A percentile compares a stretch with the other conserved stretches of the same genome.
Evolutionary conservation across 129 eudicot genomes (phyloP).

Genomic region (Artemisia annua): DNA sequence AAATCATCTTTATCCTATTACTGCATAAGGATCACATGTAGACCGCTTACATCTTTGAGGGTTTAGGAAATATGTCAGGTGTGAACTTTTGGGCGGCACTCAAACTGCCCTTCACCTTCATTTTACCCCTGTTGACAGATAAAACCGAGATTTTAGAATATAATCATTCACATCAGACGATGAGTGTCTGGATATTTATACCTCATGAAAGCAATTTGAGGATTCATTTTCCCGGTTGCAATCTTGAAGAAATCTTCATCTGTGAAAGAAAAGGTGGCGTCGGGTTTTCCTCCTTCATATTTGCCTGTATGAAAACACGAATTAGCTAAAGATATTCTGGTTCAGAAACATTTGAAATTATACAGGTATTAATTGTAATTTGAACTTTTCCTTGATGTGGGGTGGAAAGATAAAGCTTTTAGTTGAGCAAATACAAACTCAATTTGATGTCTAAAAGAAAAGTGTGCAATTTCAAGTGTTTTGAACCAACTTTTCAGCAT

Average conservation of each 20-base stretch:
- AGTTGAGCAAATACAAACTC: no score
- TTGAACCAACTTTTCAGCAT: no score
- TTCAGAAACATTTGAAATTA: background rate
- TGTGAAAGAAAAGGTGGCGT: constrained; percentile 86
- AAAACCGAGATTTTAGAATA: constrained; percentile 2
- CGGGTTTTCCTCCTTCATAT: constrained; percentile 88
- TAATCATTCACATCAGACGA: background rate
- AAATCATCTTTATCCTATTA: background rate
- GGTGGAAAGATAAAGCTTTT: no score
- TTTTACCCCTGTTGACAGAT: constrained; percentile 51
- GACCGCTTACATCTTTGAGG: constrained; percentile 49
- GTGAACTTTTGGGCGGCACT: constrained; percentile 83
- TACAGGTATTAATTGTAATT: background rate
- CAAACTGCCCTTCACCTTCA: constrained; percentile 77
- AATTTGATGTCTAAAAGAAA: no score
- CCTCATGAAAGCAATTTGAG: constrained; percentile 53
- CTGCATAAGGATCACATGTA: background rate
- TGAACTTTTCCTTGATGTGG: background rate
- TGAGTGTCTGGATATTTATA: background rate
- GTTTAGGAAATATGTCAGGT: constrained; percentile 84
- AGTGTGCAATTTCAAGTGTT: no score
- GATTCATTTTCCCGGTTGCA: constrained; percentile 46
- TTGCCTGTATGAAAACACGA: constrained; percentile 38
- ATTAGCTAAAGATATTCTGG: background rate
- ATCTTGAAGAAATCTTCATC: constrained; percentile 74